Base-by-base conservation (phyloP, 148 eudicot species). In the Arctostaphylos glauca region DNA sequence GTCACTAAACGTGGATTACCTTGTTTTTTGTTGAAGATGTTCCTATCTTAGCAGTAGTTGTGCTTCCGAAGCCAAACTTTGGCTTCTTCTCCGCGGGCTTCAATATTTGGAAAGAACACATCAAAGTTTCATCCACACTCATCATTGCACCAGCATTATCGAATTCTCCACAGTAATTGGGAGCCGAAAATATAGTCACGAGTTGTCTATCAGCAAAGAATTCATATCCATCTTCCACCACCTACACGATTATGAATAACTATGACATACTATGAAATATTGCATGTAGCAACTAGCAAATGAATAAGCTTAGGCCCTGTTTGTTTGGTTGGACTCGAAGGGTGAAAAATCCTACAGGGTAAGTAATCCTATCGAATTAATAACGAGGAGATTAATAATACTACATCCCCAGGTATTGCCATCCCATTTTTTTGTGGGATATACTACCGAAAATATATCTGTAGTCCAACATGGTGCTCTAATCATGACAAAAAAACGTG, bases 61-160 rank as follows among this genome's bases (percentile, higher is more conserved):
- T 79, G 81, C 89, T 89, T 54, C 89, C 89, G 62, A 87, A 87
- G 31, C 86, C 89, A 85, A 85, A 84, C 82, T 75, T 89, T 47
- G 88, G 87, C 82, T 89, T 89, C 85, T 87, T 89, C 44, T 87
- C 91, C 18, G 89, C 91, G 9, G 91, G 91, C 85, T 87, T 89
- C 44, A 89, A 72, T 64, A 89, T 89, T 84, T 89, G 91, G 54
- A 89, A 89, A 47, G 91, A 89, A 70, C 91, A 89, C 91, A 87
- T 89, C 44, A 89, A 80, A 41, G 87, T 83, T 48, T 89, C 91
- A 80, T 89, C 91, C 60, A 89, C 89, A 9, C 91, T 89, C 91
- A 89, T 89, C 91, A 89, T 87, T 9, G 89, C 91, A 64, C 91
- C 91, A 74, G 91, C 91, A 84, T 89, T 89, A 79, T 89, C 91